Conservation (phyloP, 2,329 filamentous ascomycete genomes). For the Emmonsiellopsis sp. region DNA sequence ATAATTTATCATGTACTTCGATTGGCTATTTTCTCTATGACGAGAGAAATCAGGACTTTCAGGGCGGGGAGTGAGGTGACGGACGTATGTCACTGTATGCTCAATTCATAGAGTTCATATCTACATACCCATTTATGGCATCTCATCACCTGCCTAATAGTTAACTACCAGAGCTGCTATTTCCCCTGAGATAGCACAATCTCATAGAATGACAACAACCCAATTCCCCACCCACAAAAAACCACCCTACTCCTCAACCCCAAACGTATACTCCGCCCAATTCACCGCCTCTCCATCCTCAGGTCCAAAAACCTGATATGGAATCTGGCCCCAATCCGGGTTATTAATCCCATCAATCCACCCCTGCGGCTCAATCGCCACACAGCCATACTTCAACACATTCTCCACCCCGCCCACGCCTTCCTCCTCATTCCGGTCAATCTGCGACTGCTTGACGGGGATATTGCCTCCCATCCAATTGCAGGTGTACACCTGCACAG, state of each 20-base stretch:
- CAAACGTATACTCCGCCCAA: conserved; percentile 36
- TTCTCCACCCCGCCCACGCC: conserved; percentile 32
- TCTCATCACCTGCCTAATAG: too few relatives aligned
- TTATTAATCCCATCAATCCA: conserved; percentile 93
- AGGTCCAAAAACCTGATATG: conserved; percentile 32
- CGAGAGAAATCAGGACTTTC: too few relatives aligned
- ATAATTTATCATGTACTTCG: too few relatives aligned
- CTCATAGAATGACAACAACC: too few relatives aligned
- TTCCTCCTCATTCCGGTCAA: conserved; percentile 43
- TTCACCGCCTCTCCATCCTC: conserved; percentile 31
- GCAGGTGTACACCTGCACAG: conserved; percentile 83
- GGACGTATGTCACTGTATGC: too few relatives aligned
- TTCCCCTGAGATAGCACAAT: too few relatives aligned
- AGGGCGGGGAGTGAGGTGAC: too few relatives aligned
- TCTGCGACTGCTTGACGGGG: conserved; percentile 32
- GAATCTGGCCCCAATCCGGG: conserved; percentile 66
- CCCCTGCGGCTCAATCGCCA: conserved; percentile 87
- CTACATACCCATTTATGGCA: too few relatives aligned
- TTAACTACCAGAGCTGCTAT: too few relatives aligned
- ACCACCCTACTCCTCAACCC: conserved; percentile 12
- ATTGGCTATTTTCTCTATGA: too few relatives aligned
- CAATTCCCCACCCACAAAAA: too few relatives aligned
- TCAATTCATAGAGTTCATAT: too few relatives aligned
- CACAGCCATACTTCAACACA: conserved; percentile 63
- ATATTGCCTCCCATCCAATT: conserved; percentile 60